These are phyloP conservation scores for Populus trichocarpa DNA, from an alignment of 441 rosid genomes.

Conservation along the genomic window DNA sequence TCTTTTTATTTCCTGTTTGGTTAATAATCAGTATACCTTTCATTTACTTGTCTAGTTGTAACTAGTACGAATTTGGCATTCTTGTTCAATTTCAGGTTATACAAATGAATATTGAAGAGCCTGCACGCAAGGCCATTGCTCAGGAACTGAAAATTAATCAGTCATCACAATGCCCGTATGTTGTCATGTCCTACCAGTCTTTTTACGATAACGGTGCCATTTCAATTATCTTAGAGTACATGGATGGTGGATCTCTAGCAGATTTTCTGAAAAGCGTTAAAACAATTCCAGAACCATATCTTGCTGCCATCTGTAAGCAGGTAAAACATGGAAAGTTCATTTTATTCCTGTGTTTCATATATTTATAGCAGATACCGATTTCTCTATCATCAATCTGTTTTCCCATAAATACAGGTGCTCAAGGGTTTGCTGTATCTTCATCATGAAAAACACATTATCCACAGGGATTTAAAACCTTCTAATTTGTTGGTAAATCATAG, in stretches of 20 bases:
- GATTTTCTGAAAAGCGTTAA: conserved; percentile 75
- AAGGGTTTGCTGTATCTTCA: conserved; percentile 86
- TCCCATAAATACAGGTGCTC: conserved; percentile 55
- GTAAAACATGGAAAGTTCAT: conserved; percentile 28
- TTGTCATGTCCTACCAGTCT: conserved; percentile 85
- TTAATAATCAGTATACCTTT: neutral
- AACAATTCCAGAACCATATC: conserved; percentile 71
- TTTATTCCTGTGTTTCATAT: neutral
- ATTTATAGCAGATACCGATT: neutral
- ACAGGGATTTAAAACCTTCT: conserved; percentile 93
- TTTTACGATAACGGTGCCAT: conserved; percentile 78
- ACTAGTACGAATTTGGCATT: conserved; percentile 11
- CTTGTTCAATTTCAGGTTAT: conserved; percentile 51
- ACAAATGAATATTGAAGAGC: conserved; percentile 81
- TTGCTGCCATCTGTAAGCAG: conserved; percentile 88
- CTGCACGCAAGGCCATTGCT: conserved; percentile 65
- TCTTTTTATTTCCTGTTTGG: neutral
- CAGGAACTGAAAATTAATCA: conserved; percentile 87
- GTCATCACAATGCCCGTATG: conserved; percentile 77
- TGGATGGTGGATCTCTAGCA: conserved; percentile 96
- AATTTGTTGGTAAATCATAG: conserved; percentile 86
- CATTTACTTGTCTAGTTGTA: neutral
- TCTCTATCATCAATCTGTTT: neutral
- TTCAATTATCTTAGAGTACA: conserved; percentile 90
- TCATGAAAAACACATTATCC: conserved; percentile 82